Conservation (phyloP, 2,329 filamentous ascomycete genomes). For the Diaporthe sp. region DNA sequence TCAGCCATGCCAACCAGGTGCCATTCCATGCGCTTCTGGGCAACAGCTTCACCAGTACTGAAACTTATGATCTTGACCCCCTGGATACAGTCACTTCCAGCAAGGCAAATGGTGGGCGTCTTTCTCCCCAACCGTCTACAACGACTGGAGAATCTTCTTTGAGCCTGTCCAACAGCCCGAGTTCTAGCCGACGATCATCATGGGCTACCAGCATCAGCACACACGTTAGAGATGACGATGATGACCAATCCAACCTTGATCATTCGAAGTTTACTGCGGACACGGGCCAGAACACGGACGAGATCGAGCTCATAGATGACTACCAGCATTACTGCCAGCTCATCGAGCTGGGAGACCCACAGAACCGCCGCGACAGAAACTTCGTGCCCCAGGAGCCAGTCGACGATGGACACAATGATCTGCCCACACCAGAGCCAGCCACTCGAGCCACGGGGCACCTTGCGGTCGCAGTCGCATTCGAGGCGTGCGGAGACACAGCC, state of each 20-base stretch:
- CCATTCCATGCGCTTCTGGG: no score
- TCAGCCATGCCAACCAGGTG: no score
- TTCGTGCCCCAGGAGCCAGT: accelerated
- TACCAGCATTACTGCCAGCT: constrained; percentile 14
- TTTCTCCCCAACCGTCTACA: neutral
- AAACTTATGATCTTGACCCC: neutral
- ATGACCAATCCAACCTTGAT: neutral
- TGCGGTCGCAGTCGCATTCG: no score
- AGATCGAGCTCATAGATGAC: neutral
- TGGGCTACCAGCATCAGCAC: constrained; percentile 29
- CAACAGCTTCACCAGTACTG: no score
- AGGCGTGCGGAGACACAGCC: no score
- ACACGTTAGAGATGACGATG: neutral
- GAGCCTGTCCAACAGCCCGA: neutral
- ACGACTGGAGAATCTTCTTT: neutral
- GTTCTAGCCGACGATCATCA: neutral
- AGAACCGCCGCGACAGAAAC: neutral
- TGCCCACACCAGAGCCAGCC: no score
- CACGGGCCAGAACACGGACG: neutral
- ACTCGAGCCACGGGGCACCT: no score
- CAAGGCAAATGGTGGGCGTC: neutral
- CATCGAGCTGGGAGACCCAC: neutral
- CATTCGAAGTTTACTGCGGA: neutral
- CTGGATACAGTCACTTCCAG: no score
- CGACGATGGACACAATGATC: neutral